Percentiles rank a stretch among this genome's conserved stretches.
phyloP scores from a whole-genome alignment of 1,139 yeast species.

The Magnusiomyces fungicola region DNA sequence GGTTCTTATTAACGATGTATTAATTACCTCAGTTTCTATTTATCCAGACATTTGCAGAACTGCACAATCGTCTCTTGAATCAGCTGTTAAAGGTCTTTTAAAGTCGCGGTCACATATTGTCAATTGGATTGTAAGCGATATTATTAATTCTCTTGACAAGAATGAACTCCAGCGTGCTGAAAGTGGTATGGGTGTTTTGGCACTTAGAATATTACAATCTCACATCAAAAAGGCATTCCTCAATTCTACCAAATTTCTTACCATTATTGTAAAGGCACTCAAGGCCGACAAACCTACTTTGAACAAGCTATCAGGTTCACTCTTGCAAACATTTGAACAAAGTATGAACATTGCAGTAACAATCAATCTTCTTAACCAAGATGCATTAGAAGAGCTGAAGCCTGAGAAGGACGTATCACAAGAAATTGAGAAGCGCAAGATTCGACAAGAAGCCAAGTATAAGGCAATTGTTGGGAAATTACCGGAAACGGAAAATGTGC shows the following conservation, averaged over 20 bases:
- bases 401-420: constrained; percentile 56
- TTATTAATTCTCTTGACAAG: constrained; percentile 46
- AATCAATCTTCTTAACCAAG: constrained; percentile 38
- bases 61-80: constrained; percentile 64
- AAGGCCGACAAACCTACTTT: constrained; percentile 47
- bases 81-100: constrained; percentile 64
- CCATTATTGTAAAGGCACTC: constrained; percentile 50
- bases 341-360: constrained; percentile 13
- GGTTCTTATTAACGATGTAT: constrained; percentile 59
- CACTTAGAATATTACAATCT: constrained; percentile 33
- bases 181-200: constrained; percentile 49
- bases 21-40: constrained; percentile 57
- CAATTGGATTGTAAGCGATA: constrained; percentile 40
- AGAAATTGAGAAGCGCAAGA: constrained; percentile 45
- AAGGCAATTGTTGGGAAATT: constrained; percentile 8
- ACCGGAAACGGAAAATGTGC: constrained; percentile 10
- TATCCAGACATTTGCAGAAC: constrained; percentile 63
- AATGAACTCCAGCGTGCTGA: constrained; percentile 54
- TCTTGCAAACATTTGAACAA: constrained; percentile 23
- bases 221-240: constrained; percentile 53
- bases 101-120: constrained; percentile 45
- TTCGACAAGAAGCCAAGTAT: constrained; percentile 41
- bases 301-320: constrained; percentile 30
- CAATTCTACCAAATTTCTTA: constrained; percentile 42
- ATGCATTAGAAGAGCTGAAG: constrained; percentile 43